Base-by-base conservation (phyloP, 805 yeast species). In the Wickerhamiella dianesei region DNA sequence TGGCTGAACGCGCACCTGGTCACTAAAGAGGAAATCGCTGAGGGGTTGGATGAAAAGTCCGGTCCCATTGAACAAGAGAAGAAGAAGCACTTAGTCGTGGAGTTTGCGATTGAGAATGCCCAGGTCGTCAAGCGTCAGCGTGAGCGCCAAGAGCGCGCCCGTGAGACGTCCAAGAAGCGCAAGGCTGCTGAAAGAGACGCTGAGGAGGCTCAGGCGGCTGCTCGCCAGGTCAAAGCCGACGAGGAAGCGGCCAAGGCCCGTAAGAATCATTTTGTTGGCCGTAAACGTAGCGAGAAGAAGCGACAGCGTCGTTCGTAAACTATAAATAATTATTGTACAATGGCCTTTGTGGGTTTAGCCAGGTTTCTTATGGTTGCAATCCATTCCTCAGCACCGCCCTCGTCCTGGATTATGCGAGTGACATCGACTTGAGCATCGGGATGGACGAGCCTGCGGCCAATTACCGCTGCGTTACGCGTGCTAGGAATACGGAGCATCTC, bases 1-100 rank as follows among this genome's bases (percentile, higher is more conserved):
- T 92, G 96, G 95, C 72, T 92, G 63, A 92, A 92, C 63, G 95
- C 95, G 5, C 96, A 89, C 61, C 80, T 76, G 59, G 95, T 92
- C 4, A 67, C 84, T 0, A 64, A 64, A 32, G 76, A 72, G 8
- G 96, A 88, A 63, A 74, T 86, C 37, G 52, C 54, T 1, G 61
- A 44, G 3, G 65, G 62, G 3, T 44, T 48, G 36, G 49, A 47
- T 9, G 58, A 50, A 12, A 57, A 51, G 21, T 54, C 52, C 35
- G 45, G 44, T 29, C 39, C 44, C n/a, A n/a, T 21, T 2, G 56
- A 48, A 25, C 45, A 43, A 22, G 54, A 68, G 20, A 56, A 70
- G 36, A 69, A 72, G 47, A 78, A 96, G 67, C 77, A 85, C 51
- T 70, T 92, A 50, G 84, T 89, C 58, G 97, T 78, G 29, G 98